Evolutionary conservation across 2,329 filamentous ascomycete genomes (phyloP), one percentile per base, ranked within the genome.

Genomic region (Sphaerostilbella broomeana): DNA sequence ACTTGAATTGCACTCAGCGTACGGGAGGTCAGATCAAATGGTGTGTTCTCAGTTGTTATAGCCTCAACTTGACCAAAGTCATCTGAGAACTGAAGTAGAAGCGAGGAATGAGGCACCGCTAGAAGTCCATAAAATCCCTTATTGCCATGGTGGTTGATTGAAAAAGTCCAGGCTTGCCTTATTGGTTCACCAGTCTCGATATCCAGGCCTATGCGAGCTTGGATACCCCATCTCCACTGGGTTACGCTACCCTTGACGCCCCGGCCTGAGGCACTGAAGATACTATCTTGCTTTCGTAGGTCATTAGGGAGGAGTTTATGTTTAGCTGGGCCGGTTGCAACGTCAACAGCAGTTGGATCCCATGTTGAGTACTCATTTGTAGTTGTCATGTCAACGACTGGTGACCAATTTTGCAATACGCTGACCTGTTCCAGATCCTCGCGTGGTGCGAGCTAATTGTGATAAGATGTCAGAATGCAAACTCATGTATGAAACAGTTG

Each of bases 201-300:
- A 16, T 78, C 72, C 5, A 77, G 51, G 2, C 74, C 77, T 47
- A 86, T 76, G 40, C 73, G 77, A 13, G 82, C 85, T 51, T 84
- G 77, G 19, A 86, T 62, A 4, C 86, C 85, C 57, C 78, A 69
- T 46, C 83, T 74, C 45, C 86, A 68, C 52, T 90, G 83, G 3
- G 77, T 75, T 17, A 90, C 64, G 6, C 73, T 72, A 8, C 83
- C 83, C 20, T 69, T 72, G 1, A 64, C 60, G 1, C 79, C 79
- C 48, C 76, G 75, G 1, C 82, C 79, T 15, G 79, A 80, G 29
- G 79, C 81, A 16, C 75, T 73, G 58, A 84, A 87, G 11, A 88
- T 55, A 17, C 72, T 69, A 49, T 81, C 76, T 19, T 60, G 49
- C 35, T 51, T 56, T 21, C 65, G 66, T 16, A 46, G 19, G 19